Evolutionary conservation across 768 basidiomycete genomes (phyloP).

Genomic region (Leccinellum rugosiceps): DNA sequence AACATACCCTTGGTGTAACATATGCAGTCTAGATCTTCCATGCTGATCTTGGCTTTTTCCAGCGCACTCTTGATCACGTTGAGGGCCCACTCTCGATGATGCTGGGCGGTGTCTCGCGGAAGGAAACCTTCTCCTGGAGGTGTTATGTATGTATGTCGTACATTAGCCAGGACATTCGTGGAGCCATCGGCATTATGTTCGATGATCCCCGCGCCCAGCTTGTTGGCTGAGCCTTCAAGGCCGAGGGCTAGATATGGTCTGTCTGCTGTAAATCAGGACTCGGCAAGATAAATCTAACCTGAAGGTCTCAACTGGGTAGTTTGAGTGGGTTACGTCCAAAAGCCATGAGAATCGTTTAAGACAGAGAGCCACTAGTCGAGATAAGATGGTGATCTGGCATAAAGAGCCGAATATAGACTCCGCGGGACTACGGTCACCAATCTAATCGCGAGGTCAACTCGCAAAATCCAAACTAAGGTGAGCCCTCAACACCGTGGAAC

Average conservation of each 20-base stretch:
- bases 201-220: constrained; percentile 92
- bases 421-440: no score
- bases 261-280: constrained; percentile 38
- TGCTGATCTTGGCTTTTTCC: constrained; percentile 58
- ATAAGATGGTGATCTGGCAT: no score
- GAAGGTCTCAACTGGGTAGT: constrained; percentile 29
- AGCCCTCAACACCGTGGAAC: no score
- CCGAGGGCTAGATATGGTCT: constrained; percentile 84
- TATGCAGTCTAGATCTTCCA: constrained; percentile 88
- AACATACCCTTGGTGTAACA: constrained; percentile 91
- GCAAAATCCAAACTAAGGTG: no score
- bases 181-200: constrained; percentile 73
- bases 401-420: no score
- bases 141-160: constrained; percentile 98
- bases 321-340: constrained; percentile 25
- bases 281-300: constrained; percentile 9
- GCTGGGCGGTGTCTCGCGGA: constrained; percentile 91
- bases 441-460: no score
- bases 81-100: constrained; percentile 92
- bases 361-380: no score
- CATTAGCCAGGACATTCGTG: constrained; percentile 80
- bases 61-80: constrained; percentile 79
- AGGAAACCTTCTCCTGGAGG: constrained; percentile 98
- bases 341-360: no score
- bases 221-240: constrained; percentile 97